phyloP scores from a whole-genome alignment of 768 basidiomycete genomes.

The Dioszegia hungarica region DNA sequence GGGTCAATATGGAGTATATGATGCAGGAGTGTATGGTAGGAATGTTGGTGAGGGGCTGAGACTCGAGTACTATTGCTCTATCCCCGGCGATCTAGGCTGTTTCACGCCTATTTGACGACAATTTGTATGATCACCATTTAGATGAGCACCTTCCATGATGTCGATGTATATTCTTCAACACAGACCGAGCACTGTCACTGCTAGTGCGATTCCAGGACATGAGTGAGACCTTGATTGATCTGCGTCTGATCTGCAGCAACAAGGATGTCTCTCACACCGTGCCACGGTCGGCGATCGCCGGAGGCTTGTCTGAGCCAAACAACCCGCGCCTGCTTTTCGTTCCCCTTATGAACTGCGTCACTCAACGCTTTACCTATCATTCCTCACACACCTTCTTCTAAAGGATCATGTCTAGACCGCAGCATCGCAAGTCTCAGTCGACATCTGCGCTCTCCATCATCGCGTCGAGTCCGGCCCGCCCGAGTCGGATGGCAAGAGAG shows the following conservation, averaged over 20 bases:
- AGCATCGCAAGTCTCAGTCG: conserved; percentile 35
- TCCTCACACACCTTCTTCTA: not conserved
- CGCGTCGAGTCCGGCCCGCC: conserved; percentile 8
- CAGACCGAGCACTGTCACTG: no score
- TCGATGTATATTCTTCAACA: no score
- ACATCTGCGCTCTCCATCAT: conserved; percentile 29
- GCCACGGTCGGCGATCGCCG: conserved; percentile 9
- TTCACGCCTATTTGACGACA: not conserved
- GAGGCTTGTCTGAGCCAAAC: not conserved
- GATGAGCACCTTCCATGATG: no score
- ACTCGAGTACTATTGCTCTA: not conserved
- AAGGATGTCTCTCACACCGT: no score
- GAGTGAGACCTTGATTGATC: no score
- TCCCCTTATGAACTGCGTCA: no score
- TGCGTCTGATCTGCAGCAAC: no score
- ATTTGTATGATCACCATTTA: no score
- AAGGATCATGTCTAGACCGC: conserved; percentile 12
- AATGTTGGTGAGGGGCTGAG: conserved; percentile 59
- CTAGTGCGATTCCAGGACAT: no score
- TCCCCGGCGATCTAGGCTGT: no score
- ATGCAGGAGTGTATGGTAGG: conserved; percentile 88
- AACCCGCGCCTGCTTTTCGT: conserved; percentile 7
- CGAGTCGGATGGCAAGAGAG: not conserved
- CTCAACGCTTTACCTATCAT: not conserved
- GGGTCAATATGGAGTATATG: conserved; percentile 97